Conservation (phyloP, 2,329 filamentous ascomycete species). For the Diaporthe sp. region DNA sequence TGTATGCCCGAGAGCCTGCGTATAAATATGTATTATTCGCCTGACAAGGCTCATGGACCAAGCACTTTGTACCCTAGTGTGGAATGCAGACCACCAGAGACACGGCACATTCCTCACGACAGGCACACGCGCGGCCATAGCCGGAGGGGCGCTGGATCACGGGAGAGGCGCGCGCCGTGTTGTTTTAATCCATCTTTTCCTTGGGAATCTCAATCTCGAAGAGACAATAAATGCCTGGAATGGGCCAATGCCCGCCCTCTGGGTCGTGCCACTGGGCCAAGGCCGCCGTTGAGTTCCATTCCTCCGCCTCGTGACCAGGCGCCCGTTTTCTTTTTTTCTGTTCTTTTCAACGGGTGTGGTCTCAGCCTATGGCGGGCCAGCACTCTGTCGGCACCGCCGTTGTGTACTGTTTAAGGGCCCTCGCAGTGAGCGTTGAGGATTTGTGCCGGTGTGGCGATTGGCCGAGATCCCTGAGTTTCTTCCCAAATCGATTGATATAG, state of each 20-base stretch:
- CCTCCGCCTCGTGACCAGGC: background rate
- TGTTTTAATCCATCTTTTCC: background rate
- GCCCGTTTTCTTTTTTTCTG: no score
- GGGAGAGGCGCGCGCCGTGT: constrained; percentile 9
- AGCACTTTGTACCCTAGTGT: background rate
- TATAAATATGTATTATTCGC: constrained; percentile 20
- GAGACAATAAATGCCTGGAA: constrained; percentile 32
- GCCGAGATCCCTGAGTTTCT: background rate
- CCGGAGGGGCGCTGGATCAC: constrained; percentile 7
- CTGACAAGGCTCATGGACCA: no score
- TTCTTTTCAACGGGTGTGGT: background rate
- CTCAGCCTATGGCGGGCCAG: background rate
- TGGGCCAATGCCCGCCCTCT: background rate
- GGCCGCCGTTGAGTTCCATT: constrained; percentile 22
- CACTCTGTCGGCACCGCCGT: background rate
- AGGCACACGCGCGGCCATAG: background rate
- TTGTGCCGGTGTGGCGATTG: background rate
- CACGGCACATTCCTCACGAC: constrained; percentile 15
- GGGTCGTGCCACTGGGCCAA: background rate
- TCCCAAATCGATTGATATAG: background rate
- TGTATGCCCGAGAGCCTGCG: background rate
- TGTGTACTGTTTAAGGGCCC: background rate
- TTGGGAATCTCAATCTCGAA: constrained; percentile 18
- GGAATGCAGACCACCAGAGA: constrained; percentile 20
- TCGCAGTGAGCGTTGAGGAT: background rate